A percentile compares a stretch with the other conserved stretches of the same genome.
Conservation (phyloP, 139 green algal species). For the Picochlorum sp. region DNA sequence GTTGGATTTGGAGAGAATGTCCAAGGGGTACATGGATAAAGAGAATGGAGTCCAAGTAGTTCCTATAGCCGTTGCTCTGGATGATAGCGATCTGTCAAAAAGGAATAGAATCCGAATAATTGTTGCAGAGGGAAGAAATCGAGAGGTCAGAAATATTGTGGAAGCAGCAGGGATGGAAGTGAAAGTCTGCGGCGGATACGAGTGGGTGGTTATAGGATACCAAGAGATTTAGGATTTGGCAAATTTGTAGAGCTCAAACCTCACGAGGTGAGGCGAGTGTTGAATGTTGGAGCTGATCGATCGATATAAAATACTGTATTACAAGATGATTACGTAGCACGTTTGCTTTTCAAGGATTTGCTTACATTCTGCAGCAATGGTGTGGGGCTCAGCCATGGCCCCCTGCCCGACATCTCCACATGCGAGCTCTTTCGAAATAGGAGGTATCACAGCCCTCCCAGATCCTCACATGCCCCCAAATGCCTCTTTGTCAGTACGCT, state of each 20-base stretch:
- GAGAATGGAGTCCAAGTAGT: constrained; percentile 30
- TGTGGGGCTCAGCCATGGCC: constrained; percentile 62
- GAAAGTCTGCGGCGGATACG: constrained; percentile 63
- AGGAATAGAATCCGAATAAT: constrained; percentile 46
- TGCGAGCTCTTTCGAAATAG: constrained; percentile 78
- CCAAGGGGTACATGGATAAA: constrained; percentile 23
- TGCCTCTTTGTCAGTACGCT: constrained; percentile 74
- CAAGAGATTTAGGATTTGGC: constrained; percentile 47
- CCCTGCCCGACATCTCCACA: constrained; percentile 85
- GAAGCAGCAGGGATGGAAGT: constrained; percentile 61
- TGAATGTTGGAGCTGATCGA: constrained; percentile 32
- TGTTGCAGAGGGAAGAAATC: constrained; percentile 75
- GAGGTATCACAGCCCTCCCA: constrained; percentile 61
- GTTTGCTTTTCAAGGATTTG: not conserved
- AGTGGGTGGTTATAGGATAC: constrained; percentile 72
- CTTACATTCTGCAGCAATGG: constrained; percentile 30
- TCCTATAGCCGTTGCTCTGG: constrained; percentile 29
- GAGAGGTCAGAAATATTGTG: constrained; percentile 72
- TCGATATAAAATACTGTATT: constrained; percentile 1
- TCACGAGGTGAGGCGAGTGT: constrained; percentile 30
- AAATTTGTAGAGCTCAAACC: constrained; percentile 41
- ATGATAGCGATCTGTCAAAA: constrained; percentile 20
- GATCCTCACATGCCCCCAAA: constrained; percentile 36
- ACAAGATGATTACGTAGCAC: too few relatives aligned
- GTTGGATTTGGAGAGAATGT: constrained; percentile 39